Conservation (phyloP, 345 rosid genomes). For the Balakata baccata region DNA sequence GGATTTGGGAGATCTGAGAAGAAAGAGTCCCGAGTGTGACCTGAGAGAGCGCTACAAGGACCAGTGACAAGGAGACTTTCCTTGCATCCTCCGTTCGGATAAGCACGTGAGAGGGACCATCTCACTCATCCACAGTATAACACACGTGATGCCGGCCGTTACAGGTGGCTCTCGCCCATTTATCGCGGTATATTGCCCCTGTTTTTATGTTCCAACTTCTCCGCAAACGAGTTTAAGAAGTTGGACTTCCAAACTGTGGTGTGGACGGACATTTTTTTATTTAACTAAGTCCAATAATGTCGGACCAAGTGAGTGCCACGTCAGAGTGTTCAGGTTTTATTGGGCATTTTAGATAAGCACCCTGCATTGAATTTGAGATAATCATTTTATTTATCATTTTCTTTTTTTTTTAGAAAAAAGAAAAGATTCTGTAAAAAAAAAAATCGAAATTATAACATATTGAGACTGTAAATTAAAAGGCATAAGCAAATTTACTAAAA, state of each 20-base stretch:
- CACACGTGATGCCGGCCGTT: conserved; percentile 49
- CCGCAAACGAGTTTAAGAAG: conserved; percentile 26
- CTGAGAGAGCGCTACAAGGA: not conserved
- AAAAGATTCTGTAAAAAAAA: no score
- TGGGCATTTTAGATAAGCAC: no score
- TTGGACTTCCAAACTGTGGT: not conserved
- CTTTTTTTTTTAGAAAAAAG: no score
- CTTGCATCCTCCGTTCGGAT: conserved; percentile 17
- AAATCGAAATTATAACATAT: no score
- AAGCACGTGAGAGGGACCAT: conserved; percentile 31
- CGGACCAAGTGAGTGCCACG: conserved; percentile 14
- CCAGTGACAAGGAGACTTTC: conserved; percentile 1
- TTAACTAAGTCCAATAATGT: conserved; percentile 14
- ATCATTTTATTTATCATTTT: no score
- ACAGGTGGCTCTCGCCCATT: not conserved
- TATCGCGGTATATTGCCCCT: not conserved
- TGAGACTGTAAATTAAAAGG: no score
- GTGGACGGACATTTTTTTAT: not conserved
- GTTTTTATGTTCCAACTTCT: conserved; percentile 26
- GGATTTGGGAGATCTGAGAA: no score
- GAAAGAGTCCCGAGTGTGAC: no score
- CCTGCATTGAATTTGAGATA: no score
- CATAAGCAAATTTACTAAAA: no score
- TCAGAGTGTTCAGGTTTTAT: not conserved
- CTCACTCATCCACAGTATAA: not conserved